These are phyloP conservation scores for Phytophthora podocarpi DNA, from an alignment of 352 stramenopile genomes.

Conservation along the genomic window DNA sequence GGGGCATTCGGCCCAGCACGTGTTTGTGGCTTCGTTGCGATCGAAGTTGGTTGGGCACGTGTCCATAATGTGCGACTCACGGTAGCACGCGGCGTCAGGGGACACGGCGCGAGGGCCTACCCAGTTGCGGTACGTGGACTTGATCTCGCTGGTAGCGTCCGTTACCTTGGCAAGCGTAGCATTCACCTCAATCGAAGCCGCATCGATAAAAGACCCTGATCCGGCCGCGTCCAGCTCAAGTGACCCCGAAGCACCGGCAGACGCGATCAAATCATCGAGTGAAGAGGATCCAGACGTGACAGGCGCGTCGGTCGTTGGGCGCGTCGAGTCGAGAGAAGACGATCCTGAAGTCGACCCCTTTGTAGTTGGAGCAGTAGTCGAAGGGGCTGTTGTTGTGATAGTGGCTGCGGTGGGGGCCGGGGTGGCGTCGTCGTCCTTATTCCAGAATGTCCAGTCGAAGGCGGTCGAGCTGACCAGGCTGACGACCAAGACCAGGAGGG, in stretches of 20 bases:
- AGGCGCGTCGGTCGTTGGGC: background rate
- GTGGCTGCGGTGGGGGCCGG: background rate
- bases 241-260: slow-evolving; percentile 1
- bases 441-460: slow-evolving; percentile 34
- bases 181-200: slow-evolving; percentile 6
- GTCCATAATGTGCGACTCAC: too few relatives aligned
- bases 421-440: slow-evolving; percentile 17
- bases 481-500: slow-evolving; percentile 20
- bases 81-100: too few relatives aligned
- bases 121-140: slow-evolving; percentile 27
- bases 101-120: too few relatives aligned
- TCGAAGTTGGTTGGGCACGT: too few relatives aligned
- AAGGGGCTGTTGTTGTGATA: background rate
- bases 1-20: slow-evolving; percentile 43
- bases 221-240: background rate
- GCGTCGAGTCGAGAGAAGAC: background rate
- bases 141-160: slow-evolving; percentile 17
- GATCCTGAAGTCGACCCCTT: slow-evolving; percentile 1
- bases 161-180: slow-evolving; percentile 11
- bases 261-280: slow-evolving; percentile 7
- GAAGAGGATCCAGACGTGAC: slow-evolving; percentile 1
- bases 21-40: too few relatives aligned
- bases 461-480: slow-evolving; percentile 15
- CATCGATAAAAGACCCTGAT: slow-evolving; percentile 22
- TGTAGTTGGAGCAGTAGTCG: slow-evolving; percentile 2